Base-by-base conservation (phyloP, 1,284 basidiomycete genomes). In the Rugosomyces carneus region DNA sequence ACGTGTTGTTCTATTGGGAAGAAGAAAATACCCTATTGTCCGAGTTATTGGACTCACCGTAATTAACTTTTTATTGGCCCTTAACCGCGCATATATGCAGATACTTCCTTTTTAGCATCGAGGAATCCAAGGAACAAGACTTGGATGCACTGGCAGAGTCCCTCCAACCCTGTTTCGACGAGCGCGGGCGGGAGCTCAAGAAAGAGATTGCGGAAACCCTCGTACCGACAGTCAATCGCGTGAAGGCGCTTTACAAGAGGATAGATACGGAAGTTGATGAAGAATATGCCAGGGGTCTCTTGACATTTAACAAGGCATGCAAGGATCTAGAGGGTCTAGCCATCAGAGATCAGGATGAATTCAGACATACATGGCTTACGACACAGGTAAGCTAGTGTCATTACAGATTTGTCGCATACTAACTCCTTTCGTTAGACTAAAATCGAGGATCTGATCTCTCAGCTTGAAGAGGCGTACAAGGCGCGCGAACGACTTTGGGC, bases 291-390 rank as follows among this genome's bases (percentile, higher is more conserved):
- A 64, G 67, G 26, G 78, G 75, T 7, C 52, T 81, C 24, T 57
- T 76, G 2, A 61, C 65, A 1, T 76, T 80, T 58, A 73, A 81
- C 56, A 68, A 72, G 37, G 73, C 72, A 5, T 75, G 75, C 63
- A 78, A 76, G 56, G 66, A 67, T 19, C 58, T 73, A 35, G 80
- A 81, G 55, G 54, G 58, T 0, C 59, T 69, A 35, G 61, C 66
- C 11, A 61, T 73, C 36, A 59, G 58, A 13, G 67, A 73, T 46
- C 65, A 75, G 48, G 68, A 71, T 41, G 68, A 70, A 18, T 44
- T 78, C 9, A 63, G 64, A 53, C 60, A 66, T 3, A 63, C 63
- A 16, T 69, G 71, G 53, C 47, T 56, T 19, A 60, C 62, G 13
- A 64, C 67, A 18, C 65, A 74, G 64, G 78, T 72, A 46, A n/a